These are phyloP conservation scores for Pseudozyma pruni DNA, from an alignment of 1,284 basidiomycete genomes.

Conservation along the genomic window DNA sequence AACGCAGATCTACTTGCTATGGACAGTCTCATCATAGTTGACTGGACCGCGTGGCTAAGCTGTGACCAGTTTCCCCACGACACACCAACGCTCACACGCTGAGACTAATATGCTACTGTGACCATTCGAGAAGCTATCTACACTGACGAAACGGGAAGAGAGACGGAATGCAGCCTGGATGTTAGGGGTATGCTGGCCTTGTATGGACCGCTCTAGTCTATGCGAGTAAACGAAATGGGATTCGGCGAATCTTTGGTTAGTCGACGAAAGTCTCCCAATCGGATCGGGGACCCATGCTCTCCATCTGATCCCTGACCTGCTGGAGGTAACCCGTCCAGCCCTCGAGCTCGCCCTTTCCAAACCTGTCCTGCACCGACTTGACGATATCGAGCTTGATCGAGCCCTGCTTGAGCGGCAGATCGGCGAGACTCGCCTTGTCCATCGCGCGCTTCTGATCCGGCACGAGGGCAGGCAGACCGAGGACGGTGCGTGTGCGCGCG, in stretches of 20 bases:
- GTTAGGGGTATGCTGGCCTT: neutral
- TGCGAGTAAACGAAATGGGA: neutral
- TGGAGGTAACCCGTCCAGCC: slow-evolving; percentile 41
- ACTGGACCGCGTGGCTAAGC: too few relatives aligned
- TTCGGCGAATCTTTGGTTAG: slow-evolving; percentile 1
- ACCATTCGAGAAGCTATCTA: too few relatives aligned
- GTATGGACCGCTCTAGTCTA: neutral
- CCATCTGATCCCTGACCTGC: slow-evolving; percentile 37
- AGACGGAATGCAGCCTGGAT: too few relatives aligned
- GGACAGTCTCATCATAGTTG: too few relatives aligned
- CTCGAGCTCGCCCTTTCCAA: slow-evolving; percentile 11
- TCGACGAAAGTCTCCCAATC: slow-evolving; percentile 49
- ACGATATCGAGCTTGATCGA: slow-evolving; percentile 34
- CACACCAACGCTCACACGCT: too few relatives aligned
- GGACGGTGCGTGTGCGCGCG: slow-evolving; percentile 24
- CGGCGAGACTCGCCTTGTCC: slow-evolving; percentile 13
- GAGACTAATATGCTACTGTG: too few relatives aligned
- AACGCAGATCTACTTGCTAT: too few relatives aligned
- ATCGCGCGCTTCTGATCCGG: slow-evolving; percentile 18
- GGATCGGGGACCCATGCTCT: slow-evolving; percentile 35
- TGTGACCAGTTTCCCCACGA: too few relatives aligned
- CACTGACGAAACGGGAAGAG: too few relatives aligned
- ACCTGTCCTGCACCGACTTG: slow-evolving; percentile 28
- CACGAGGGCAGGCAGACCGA: slow-evolving; percentile 24
- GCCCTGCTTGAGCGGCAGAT: slow-evolving; percentile 28